Evolutionary conservation across 495 filamentous ascomycete genomes (phyloP), one percentile per base, ranked within the genome.

Genomic region (Penicillium steckii): DNA sequence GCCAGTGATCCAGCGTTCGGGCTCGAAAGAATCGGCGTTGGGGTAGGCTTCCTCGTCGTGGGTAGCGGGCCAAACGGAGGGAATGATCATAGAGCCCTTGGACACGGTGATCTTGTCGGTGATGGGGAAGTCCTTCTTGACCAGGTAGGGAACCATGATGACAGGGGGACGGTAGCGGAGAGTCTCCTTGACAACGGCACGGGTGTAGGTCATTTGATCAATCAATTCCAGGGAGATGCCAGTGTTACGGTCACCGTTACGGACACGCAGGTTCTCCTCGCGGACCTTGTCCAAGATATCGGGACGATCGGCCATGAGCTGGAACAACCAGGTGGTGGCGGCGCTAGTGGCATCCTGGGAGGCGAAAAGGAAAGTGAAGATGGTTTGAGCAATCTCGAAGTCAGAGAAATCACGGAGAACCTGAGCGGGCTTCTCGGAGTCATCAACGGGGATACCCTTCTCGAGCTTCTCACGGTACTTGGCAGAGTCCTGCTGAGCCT

Each of bases 321-420:
- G 94, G 82, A 96, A 95, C 56, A 97, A 72, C 89, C 94, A 97
- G 41, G 91, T 97, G 54, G 80, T 82, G 48, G 95, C 95, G 52
- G 89, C 91, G 69, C 87, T 92, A 48, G 94, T 96, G 47, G 94
- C 94, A 69, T 98, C 94, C 73, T 98, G 94, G 26, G 91, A 95
- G 43, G 95, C 94, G 73, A 98, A 98, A 46, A 98, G 80, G 81
- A 98, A 97, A 48, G 94, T 97, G 76, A 97, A 95, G 55, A 98
- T 60, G 8, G 95, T 97, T 79, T 94, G 90, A 48, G 91, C 79
- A 65, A 98, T 96, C 70, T 98, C 94, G 53, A 84, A 90, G 62
- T 98, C 88, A 70, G 83, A 85, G 72, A 98, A 98, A 27, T 88
- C 81, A 60, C 92, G 87, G 41, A 97, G 80, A 18, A 96, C 69